Conservation (phyloP, 768 basidiomycete genomes). For the Lactifluus rugatus region DNA sequence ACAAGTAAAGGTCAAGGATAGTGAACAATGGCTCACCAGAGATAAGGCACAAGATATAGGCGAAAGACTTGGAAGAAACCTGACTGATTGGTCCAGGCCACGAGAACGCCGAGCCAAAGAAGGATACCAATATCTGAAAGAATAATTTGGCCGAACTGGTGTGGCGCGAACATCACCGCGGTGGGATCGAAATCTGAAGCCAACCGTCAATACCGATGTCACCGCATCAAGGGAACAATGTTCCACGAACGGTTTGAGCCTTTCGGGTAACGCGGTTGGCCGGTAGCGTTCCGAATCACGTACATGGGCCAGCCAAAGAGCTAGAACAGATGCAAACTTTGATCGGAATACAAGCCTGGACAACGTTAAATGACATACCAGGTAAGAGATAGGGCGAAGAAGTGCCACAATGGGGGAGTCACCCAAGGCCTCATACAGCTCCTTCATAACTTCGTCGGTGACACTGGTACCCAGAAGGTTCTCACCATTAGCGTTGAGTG, state of each 20-base stretch:
- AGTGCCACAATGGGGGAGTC: slow-evolving; percentile 79
- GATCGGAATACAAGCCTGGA: not conserved
- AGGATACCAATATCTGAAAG: slow-evolving; percentile 76
- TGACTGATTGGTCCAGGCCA: slow-evolving; percentile 43
- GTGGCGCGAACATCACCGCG: slow-evolving; percentile 74
- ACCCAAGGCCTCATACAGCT: slow-evolving; percentile 77
- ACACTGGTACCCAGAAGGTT: slow-evolving; percentile 56
- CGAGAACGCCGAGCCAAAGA: slow-evolving; percentile 56
- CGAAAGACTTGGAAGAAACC: slow-evolving; percentile 68
- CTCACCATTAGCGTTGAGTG: slow-evolving; percentile 59
- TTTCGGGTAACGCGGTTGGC: slow-evolving; percentile 70
- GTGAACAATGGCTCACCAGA: slow-evolving; percentile 42
- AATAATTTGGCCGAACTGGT: slow-evolving; percentile 68
- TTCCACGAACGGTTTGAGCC: slow-evolving; percentile 64
- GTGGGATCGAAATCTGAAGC: slow-evolving; percentile 62
- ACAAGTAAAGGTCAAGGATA: too few species aligned
- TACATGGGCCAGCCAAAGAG: slow-evolving; percentile 83
- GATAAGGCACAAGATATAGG: slow-evolving; percentile 80
- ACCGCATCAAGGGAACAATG: not conserved
- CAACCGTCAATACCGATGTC: not conserved
- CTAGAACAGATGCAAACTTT: slow-evolving; percentile 27
- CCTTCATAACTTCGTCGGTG: slow-evolving; percentile 54
- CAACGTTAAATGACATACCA: slow-evolving; percentile 32
- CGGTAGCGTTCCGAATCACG: slow-evolving; percentile 72
- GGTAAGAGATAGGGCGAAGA: slow-evolving; percentile 42